Base-by-base conservation (phyloP, 768 basidiomycete genomes). In the Kwoniella newhampshirensis region DNA sequence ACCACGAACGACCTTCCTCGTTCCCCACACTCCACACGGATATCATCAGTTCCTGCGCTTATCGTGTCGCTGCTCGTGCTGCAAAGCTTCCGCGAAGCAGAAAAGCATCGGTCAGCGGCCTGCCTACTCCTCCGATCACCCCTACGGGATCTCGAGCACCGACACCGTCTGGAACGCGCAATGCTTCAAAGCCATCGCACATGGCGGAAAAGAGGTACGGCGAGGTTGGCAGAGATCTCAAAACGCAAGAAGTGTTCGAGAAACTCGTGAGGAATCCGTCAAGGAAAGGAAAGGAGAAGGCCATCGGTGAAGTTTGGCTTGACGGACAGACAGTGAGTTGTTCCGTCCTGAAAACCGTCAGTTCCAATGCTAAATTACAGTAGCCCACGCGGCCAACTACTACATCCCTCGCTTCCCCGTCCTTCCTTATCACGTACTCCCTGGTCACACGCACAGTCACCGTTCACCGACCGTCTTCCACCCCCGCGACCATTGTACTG, bases 241-340 rank as follows among this genome's bases (percentile, higher is more conserved):
- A 35, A 23, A 67, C 67, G 36, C 53, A 53, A 37, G 62, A 69
- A 39, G 66, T 68, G 5, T 72, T 72, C 53, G 66, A 74, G 40
- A 21, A 42, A 4, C 45, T 72, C 3, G 42, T 71, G 13, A 48
- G 41, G 23, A n/a, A 21, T 20, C 27, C 27, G 17, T 60, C 58
- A 25, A 39, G 66, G 26, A 70, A 68, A 37, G 66, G 62, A 4
- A 68, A 70, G 49, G 64, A 61, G 27, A 59, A 39, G 30, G 66
- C 56, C 9, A 47, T 75, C n/a, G 75, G 71, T 11, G 63, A 70
- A 25, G 57, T 76, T 1, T 76, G 75, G 75, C 50, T 76, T 9
- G 75, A 76, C 58, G 75, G 75, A 5, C 60, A 75, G 32, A 67
- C 73, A 2, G 75, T 76, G 50, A 66, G 75, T 62, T 8, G 18